Conservation (phyloP, 495 filamentous ascomycete genomes). For the Immersiella caudata region DNA sequence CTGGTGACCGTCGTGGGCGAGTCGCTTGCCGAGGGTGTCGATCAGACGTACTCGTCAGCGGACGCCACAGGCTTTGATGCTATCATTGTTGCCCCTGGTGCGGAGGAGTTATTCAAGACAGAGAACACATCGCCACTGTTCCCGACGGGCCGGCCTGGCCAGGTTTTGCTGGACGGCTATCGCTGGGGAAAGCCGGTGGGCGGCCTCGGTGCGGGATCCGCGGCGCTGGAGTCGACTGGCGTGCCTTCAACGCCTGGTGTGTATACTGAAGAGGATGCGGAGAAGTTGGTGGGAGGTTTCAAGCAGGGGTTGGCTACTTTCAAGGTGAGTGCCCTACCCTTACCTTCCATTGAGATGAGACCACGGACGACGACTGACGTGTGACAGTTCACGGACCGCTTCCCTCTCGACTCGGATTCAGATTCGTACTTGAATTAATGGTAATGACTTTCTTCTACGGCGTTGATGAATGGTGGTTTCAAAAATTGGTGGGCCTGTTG, state of each 20-base stretch:
- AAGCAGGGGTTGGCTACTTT: slow-evolving; percentile 66
- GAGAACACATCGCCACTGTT: slow-evolving; percentile 54
- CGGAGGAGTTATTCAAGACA: slow-evolving; percentile 54
- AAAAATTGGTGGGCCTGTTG: neutral
- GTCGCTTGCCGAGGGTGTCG: slow-evolving; percentile 55
- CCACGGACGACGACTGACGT: neutral
- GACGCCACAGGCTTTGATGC: slow-evolving; percentile 76
- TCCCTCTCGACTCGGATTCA: slow-evolving; percentile 50
- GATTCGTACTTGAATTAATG: neutral
- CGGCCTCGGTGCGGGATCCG: slow-evolving; percentile 52
- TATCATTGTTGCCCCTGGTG: slow-evolving; percentile 62
- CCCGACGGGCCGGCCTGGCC: slow-evolving; percentile 63
- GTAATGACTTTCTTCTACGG: neutral
- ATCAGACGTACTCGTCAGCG: slow-evolving; percentile 70
- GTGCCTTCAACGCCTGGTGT: slow-evolving; percentile 58
- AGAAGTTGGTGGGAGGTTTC: slow-evolving; percentile 48
- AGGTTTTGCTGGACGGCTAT: slow-evolving; percentile 69
- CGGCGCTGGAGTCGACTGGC: slow-evolving; percentile 45
- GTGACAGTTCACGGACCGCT: slow-evolving; percentile 53
- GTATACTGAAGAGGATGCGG: slow-evolving; percentile 43
- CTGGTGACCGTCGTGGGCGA: slow-evolving; percentile 67
- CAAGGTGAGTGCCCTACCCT: slow-evolving; percentile 42
- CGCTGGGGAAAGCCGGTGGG: slow-evolving; percentile 74
- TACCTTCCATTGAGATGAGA: neutral
- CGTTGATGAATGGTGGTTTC: neutral